Evolutionary conservation across 257 asterid species (phyloP).

Genomic region (Plectranthus barbatus): DNA sequence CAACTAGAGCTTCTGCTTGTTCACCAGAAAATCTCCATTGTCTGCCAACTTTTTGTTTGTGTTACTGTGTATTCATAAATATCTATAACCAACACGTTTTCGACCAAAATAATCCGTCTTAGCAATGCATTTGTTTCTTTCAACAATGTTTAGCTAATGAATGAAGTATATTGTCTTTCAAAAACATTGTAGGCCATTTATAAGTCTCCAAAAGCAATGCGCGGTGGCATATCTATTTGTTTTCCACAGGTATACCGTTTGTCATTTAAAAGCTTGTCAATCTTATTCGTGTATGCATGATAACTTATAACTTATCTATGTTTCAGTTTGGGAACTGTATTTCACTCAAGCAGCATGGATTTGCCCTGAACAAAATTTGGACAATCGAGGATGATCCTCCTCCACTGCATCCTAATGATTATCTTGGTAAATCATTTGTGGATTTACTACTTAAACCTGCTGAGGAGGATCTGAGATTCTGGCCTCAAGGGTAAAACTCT

Average conservation of each 20-base stretch:
- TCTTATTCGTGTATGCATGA: constrained; percentile 5
- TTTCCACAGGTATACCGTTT: constrained; percentile 70
- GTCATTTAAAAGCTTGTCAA: not conserved
- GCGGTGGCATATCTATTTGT: constrained; percentile 85
- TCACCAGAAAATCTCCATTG: not conserved
- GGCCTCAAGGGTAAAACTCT: constrained; percentile 76
- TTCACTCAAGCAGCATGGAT: constrained; percentile 76
- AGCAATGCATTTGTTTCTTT: not conserved
- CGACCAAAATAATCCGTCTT: not conserved
- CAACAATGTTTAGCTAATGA: not conserved
- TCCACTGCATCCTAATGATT: constrained; percentile 43
- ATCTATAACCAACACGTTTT: not conserved
- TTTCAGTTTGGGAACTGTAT: constrained; percentile 65
- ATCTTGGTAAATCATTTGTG: constrained; percentile 61
- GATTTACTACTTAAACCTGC: constrained; percentile 83
- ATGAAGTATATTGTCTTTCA: not conserved
- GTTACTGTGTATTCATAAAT: too few relatives aligned
- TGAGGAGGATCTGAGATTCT: constrained; percentile 77
- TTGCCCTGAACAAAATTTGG: constrained; percentile 81
- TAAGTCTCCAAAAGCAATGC: constrained; percentile 79
- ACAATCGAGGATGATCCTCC: constrained; percentile 75
- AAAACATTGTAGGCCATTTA: constrained; percentile 52
- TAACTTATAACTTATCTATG: not conserved
- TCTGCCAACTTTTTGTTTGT: not conserved
- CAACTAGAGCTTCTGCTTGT: too few relatives aligned